Evolutionary conservation across 805 yeast genomes (phyloP).

Genomic region (Ogataea salicorniae): DNA sequence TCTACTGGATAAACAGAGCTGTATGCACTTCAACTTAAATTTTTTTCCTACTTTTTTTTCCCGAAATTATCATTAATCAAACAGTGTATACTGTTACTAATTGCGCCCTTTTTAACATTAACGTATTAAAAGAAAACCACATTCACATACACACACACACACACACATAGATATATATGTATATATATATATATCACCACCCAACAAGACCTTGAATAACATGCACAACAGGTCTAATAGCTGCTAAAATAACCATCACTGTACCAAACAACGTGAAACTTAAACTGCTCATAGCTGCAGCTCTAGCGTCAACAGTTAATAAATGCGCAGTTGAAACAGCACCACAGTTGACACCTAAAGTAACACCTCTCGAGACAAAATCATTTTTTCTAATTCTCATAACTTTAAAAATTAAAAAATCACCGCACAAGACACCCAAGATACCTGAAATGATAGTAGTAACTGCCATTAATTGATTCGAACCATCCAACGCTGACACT

Average conservation of each 20-base stretch:
- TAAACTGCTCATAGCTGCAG: constrained; percentile 72
- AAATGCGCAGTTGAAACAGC: constrained; percentile 81
- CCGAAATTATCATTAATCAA: too few species aligned
- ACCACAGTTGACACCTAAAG: constrained; percentile 73
- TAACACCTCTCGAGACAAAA: constrained; percentile 70
- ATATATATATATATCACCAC: constrained; percentile 12
- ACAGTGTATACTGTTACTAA: too few species aligned
- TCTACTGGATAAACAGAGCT: too few species aligned
- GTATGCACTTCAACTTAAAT: too few species aligned
- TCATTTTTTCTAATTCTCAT: constrained; percentile 55
- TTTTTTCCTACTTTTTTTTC: too few species aligned
- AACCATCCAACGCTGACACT: constrained; percentile 61
- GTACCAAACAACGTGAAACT: constrained; percentile 72
- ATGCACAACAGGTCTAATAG: constrained; percentile 51
- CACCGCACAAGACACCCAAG: constrained; percentile 65
- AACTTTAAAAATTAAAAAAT: constrained; percentile 38
- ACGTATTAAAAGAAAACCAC: too few species aligned
- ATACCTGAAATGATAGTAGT: constrained; percentile 76
- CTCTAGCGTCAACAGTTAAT: constrained; percentile 64
- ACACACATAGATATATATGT: too few species aligned
- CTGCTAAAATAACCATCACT: constrained; percentile 61
- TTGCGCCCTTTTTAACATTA: too few species aligned
- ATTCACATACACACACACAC: too few species aligned
- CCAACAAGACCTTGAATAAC: constrained; percentile 45
- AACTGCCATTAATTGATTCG: constrained; percentile 68